Evolutionary conservation across 2,329 filamentous ascomycete genomes (phyloP), one percentile per base, ranked within the genome.

Genomic region (Pseudogymnoascus sp.): DNA sequence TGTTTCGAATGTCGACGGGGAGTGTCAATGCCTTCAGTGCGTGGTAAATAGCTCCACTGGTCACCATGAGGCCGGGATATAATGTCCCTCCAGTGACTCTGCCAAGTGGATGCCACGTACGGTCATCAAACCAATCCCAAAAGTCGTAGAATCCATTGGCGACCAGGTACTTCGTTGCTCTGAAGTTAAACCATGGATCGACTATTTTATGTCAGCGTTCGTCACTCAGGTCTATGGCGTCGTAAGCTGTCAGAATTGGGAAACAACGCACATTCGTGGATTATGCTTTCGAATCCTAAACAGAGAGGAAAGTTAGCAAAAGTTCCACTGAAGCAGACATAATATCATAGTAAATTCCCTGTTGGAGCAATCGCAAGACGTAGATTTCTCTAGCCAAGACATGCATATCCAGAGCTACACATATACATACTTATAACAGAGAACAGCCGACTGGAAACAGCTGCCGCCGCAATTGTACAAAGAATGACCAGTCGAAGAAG

Each of bases 71-170:
- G 72, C 95, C 95, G 60, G 95, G 95, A 76, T 99, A 99, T 67
- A 99, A 85, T n/a, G 95, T 99, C 74, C 95, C 95, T 78, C 95
- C 95, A 65, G 95, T 99, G 74, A 99, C 95, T 80, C 95, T 91
- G 71, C 95, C 95, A 66, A 99, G 89, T 71, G 95, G 95, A 78
- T 99, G 93, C 95, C 95, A 99, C 86, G 95, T 99, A 81, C 95
- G 88, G 82, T 99, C 95, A 78, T 99, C 95, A 74, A 99, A 99
- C 95, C 95, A 99, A 77, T 99, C 93, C 95, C 95, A 99, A 76
- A 99, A 99, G 77, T 90, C 92, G 78, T 96, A 96, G 80, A 99
- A 97, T 72, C 95, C 95, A 87, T 99, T 86, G 74, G 93, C 86
- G 63, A 99, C 91, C 63, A 99, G 85, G 74, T 99, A 97, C 79